Base-by-base conservation (phyloP, 164 flowering plant genomes). In the Nymphaea thermarum region DNA sequence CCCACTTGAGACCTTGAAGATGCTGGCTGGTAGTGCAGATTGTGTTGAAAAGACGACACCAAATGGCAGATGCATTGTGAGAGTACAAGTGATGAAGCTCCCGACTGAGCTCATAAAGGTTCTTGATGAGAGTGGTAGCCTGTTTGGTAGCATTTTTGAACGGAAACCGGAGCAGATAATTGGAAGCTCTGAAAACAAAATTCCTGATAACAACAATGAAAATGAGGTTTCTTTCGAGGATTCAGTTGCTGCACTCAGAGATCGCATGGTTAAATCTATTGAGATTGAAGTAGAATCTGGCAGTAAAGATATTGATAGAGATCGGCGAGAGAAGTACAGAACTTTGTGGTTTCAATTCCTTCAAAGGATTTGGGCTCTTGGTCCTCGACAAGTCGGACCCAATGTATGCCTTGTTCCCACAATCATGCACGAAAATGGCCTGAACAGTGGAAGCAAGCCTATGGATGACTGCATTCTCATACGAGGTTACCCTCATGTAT, bases 311-410 rank as follows among this genome's bases (percentile, higher is more conserved):
- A 73, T 68, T 44, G 92, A 89, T 41, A 82, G 72, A 74, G 96
- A 88, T 59, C 78, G 68, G 67, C 74, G 65, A 53, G 89, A 87
- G 43, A 93, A 87, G 76, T 85, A 76, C 69, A 81, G 72, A 73
- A 66, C 47, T 18, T 70, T 79, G 73, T 93, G 98, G 97, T 66
- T 67, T 14, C 75, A 84, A 62, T 72, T 86, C 67, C 80, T 93
- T 6, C 77, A 74, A 73, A 84, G 93, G 82, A 85, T 91, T 5
- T 93, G 98, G 98, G 85, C 97, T 18, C 83, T 91, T 68, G 98
- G 98, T 51, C 96, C 98, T 43, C 71, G 83, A 74, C 91, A 88
- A 62, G 82, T 87, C 60, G 96, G 98, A 68, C 95, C 98, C 7
- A 92, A 89, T 68, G 75, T 92, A 65, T 93, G 89, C 68, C 74